Evolutionary conservation across 2,329 filamentous ascomycete genomes (phyloP).

Genomic region (Paecilomyces niveus): DNA sequence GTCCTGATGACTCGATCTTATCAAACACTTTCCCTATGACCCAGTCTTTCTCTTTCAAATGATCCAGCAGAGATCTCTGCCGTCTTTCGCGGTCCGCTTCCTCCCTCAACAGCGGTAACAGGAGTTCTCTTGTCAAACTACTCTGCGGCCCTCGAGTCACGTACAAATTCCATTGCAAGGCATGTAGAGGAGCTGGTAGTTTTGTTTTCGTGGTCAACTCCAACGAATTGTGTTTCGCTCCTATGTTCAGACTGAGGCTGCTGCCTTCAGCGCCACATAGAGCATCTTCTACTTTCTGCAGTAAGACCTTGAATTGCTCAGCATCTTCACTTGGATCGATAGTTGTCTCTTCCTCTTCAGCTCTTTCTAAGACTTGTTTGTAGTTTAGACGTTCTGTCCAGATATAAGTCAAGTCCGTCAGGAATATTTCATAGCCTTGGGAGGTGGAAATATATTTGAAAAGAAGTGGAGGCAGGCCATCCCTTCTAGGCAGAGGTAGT

Average conservation of each 20-base stretch:
- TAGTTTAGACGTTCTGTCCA: slow-evolving; percentile 48
- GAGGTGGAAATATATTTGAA: slow-evolving; percentile 27
- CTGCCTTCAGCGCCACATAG: slow-evolving; percentile 29
- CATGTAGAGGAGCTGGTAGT: slow-evolving; percentile 48
- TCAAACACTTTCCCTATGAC: slow-evolving; percentile 53
- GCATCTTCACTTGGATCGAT: slow-evolving; percentile 55
- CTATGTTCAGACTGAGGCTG: slow-evolving; percentile 21
- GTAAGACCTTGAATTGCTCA: slow-evolving; percentile 49
- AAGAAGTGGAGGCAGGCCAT: slow-evolving; percentile 28
- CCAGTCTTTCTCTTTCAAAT: slow-evolving; percentile 52
- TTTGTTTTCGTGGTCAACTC: slow-evolving; percentile 40
- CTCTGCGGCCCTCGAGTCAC: slow-evolving; percentile 35
- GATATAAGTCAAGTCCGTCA: slow-evolving; percentile 53
- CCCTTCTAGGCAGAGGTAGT: slow-evolving; percentile 19
- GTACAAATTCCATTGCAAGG: slow-evolving; percentile 47
- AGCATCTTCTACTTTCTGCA: slow-evolving; percentile 48
- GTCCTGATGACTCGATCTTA: slow-evolving; percentile 48
- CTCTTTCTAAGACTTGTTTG: slow-evolving; percentile 41
- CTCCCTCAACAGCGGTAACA: slow-evolving; percentile 47
- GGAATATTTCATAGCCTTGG: slow-evolving; percentile 43
- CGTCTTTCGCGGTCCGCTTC: slow-evolving; percentile 42
- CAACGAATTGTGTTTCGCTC: slow-evolving; percentile 28
- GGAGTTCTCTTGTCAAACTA: slow-evolving; percentile 42
- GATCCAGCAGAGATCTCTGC: slow-evolving; percentile 42
- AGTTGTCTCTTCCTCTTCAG: slow-evolving; percentile 43